Base-by-base conservation (phyloP, 192 early-diverging fungal species). In the Podochytrium sp. region DNA sequence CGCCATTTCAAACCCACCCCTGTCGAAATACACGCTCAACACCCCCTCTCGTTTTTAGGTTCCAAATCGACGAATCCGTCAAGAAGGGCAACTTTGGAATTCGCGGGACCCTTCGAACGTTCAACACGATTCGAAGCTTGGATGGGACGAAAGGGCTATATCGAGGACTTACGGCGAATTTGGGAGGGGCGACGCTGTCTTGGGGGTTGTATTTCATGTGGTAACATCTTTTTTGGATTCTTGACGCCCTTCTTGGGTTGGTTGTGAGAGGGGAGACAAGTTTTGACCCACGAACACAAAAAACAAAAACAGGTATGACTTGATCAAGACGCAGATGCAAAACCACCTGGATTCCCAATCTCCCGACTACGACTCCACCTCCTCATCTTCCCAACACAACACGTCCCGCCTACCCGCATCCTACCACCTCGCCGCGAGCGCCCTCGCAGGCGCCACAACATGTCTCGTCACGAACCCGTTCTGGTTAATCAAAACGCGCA, bases 171-270 rank as follows among this genome's bases (percentile, higher is more conserved):
- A 67, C 88, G 0, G 91, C 98, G 40, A 99, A 96, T 55, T 86
- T 98, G 60, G 92, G 92, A 14, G 98, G 96, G 0, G 88, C 95
- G 32, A 93, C 92, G 12, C 79, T 91, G 14, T 95, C 93, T 52
- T 99, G 98, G 96, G 96, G 96, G 0, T 78, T 99, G n/a, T 99
- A 98, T 73, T 98, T 99, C 81, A 93, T 89, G 37, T 95, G 91
- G 90, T 96, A 94, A 42, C 82, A 33, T 23, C n/a, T n/a, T n/a
- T n/a, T n/a, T n/a, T n/a, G n/a, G n/a, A n/a, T n/a, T n/a, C n/a
- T n/a, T 30, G 32, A 39, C 7, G n/a, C 52, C 2, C n/a, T 23
- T 6, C 37, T 23, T 29, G n/a, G n/a, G n/a, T n/a, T n/a, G n/a
- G n/a, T 25, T 35, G 27, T 12, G 34, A 18, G 23, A 37, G 7